Evolutionary conservation across 805 yeast genomes (phyloP), one percentile per base, ranked within the genome.

Genomic region (Candida odintsovae): DNA sequence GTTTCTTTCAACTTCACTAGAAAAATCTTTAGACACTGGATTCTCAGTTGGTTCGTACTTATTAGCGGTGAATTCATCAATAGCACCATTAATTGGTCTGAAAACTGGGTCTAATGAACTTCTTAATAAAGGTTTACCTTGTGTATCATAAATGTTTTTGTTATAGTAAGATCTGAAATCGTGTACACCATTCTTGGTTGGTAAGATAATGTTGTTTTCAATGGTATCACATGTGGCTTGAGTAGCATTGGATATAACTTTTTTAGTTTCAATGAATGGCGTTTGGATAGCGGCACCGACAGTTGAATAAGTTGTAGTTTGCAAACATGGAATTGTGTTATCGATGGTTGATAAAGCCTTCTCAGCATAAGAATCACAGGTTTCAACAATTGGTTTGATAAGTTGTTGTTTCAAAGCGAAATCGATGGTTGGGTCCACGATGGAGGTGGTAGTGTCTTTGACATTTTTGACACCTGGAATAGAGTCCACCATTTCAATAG

Each of bases 61-160:
- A 31, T 63, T 64, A 36, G 67, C 62, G 25, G 78, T 70, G 21
- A 70, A 54, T 2, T 68, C 61, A 50, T 75, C 81, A 43, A 85
- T 62, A 29, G 71, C 66, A 31, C 71, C 65, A 65, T 85, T 88
- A 40, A 83, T 40, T 25, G 94, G 90, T 33, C 69, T 71, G 41
- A 85, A 67, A 12, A 82, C 31, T 4, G 86, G 83, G 62, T 83
- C 89, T 20, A 82, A 57, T 21, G 76, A 73, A n/a, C 83, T 71
- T 53, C 88, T 72, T 35, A 85, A 53, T 43, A 82, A 59, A 37
- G 86, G 84, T 57, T 78, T 79, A 21, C 88, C 88, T 26, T 78
- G 68, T 8, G 77, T 71, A 57, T 81, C 80, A 59, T 76, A 74
- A 37, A 79, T 57, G 28, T 76, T 70, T 41, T 73, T 67, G 57